Percentiles rank a stretch among this genome's conserved stretches.
Evolutionary conservation across 441 rosid species (phyloP).

Genomic region (Metrosideros polymorpha): DNA sequence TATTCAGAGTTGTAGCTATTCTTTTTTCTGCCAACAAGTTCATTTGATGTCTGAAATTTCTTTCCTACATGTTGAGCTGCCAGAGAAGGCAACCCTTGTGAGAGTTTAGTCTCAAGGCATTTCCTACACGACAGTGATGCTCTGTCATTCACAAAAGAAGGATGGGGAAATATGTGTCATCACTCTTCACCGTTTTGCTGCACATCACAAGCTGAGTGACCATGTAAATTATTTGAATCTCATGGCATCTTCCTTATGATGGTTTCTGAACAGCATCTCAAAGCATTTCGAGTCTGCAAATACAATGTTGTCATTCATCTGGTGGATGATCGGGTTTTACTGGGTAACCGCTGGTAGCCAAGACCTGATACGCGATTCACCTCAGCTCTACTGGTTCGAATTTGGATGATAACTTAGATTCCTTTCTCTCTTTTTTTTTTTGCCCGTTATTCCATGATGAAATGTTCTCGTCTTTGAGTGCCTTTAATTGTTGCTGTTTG

Average conservation of each 20-base stretch:
- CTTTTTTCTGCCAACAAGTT: neutral
- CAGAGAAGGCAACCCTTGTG: neutral
- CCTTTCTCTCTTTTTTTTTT: neutral
- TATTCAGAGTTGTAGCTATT: neutral
- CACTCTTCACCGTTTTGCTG: neutral
- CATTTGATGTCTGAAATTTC: neutral
- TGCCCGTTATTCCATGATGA: neutral
- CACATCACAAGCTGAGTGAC: neutral
- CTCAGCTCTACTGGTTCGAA: constrained; percentile 47
- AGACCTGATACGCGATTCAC: constrained; percentile 24
- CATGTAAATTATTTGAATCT: neutral
- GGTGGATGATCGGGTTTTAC: constrained; percentile 59
- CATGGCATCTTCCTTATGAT: neutral
- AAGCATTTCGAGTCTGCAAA: constrained; percentile 55
- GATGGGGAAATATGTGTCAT: neutral
- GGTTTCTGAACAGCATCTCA: constrained; percentile 22
- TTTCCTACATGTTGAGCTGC: neutral
- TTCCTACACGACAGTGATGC: neutral
- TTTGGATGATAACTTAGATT: neutral
- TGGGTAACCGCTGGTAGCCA: constrained; percentile 38
- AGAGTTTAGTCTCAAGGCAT: neutral
- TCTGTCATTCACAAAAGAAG: neutral
- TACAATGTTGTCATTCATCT: constrained; percentile 47
- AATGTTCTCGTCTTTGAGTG: neutral
- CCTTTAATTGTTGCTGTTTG: neutral